These are phyloP conservation scores for Acephala macrosclerotiorum DNA, from an alignment of 2,329 filamentous ascomycete genomes.

Conservation along the genomic window DNA sequence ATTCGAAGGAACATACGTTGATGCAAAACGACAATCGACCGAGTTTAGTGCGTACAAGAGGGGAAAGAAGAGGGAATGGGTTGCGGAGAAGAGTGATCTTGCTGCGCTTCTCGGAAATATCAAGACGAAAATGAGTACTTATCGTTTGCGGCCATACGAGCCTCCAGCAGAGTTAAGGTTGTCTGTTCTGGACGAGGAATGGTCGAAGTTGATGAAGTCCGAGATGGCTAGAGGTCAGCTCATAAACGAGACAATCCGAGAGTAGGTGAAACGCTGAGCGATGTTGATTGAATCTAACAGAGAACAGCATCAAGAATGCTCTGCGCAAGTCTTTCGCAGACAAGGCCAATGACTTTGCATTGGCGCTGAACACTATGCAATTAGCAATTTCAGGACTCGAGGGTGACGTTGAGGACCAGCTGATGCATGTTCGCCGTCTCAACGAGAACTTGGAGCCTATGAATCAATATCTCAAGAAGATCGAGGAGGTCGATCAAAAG, in stretches of 20 bases:
- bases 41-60: slow-evolving; percentile 91
- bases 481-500: slow-evolving; percentile 84
- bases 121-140: slow-evolving; percentile 97
- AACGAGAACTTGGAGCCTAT: slow-evolving; percentile 86
- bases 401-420: slow-evolving; percentile 94
- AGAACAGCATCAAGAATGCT: slow-evolving; percentile 84
- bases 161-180: slow-evolving; percentile 84
- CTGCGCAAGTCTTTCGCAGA: slow-evolving; percentile 93
- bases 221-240: slow-evolving; percentile 90
- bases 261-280: slow-evolving; percentile 59
- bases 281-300: slow-evolving; percentile 41
- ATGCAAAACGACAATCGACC: slow-evolving; percentile 86
- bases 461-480: slow-evolving; percentile 89
- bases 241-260: slow-evolving; percentile 98
- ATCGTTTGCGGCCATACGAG: slow-evolving; percentile 88
- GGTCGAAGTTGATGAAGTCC: slow-evolving; percentile 78
- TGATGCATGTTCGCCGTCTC: slow-evolving; percentile 84
- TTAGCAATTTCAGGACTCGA: slow-evolving; percentile 96
- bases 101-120: slow-evolving; percentile 95
- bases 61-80: slow-evolving; percentile 91
- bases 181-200: slow-evolving; percentile 83
- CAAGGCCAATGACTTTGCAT: slow-evolving; percentile 97
- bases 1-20: slow-evolving; percentile 90
- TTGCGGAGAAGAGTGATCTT: slow-evolving; percentile 96
- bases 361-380: slow-evolving; percentile 93